Percentiles rank a stretch among this genome's conserved stretches.
phyloP scores from a whole-genome alignment of 2,329 filamentous ascomycete species.

The Botrytis tulipae region DNA sequence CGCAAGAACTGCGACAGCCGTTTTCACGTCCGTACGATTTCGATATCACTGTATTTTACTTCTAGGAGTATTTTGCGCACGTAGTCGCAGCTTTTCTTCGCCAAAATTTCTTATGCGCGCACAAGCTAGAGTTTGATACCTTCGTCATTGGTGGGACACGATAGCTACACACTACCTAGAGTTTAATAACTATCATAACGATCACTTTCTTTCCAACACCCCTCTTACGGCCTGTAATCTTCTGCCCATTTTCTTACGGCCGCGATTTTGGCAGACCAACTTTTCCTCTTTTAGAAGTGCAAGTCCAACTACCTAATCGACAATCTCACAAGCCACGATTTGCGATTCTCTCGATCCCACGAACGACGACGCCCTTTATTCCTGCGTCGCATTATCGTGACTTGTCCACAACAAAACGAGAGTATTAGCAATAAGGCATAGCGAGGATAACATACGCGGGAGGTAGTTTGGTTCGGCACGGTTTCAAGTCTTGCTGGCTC shows the following conservation, averaged over 20 bases:
- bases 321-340: background rate
- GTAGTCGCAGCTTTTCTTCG: background rate
- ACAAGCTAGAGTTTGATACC: background rate
- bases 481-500: conserved; percentile 9
- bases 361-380: background rate
- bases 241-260: background rate
- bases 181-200: conserved; percentile 5
- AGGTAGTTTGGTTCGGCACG: background rate
- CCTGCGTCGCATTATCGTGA: background rate
- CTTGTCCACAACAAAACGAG: background rate
- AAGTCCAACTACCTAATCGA: background rate
- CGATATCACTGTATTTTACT: background rate
- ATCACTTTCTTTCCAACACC: background rate
- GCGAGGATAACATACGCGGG: background rate
- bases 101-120: background rate
- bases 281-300: background rate
- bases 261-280: background rate
- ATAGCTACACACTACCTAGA: background rate
- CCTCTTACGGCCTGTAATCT: background rate
- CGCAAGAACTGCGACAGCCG: background rate
- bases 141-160: conserved; percentile 16
- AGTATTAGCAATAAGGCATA: background rate
- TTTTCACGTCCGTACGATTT: background rate
- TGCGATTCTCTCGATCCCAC: background rate
- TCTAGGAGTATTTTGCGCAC: background rate